Base-by-base conservation (phyloP, 108 stramenopile species). In the Epithemia pelagica region DNA sequence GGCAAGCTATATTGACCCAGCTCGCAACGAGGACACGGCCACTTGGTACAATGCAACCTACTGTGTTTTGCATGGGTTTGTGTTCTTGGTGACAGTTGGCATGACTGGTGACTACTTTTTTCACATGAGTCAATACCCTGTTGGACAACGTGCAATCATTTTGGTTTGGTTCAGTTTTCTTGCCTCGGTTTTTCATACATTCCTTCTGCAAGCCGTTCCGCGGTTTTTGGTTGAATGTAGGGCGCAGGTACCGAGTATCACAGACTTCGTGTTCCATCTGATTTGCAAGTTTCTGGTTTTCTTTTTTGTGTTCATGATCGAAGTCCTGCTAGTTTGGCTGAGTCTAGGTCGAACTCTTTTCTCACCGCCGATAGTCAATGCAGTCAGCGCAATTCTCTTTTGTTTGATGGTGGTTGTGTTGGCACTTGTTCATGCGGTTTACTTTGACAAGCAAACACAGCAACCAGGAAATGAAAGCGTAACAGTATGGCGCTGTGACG, bases 291-390 rank as follows among this genome's bases (percentile, higher is more conserved):
- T 58, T 58, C 8, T 58, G 56, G 8, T 58, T 7, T 27, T 58
- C 5, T 26, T 27, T 58, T 7, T n/a, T 21, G 8, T 58, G 7
- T 58, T 58, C 21, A 21, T n/a, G 18, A 58, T 58, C 8, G 56
- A 58, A 58, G 22, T 58, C 21, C 56, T 58, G 7, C 56, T 58
- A 7, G 56, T 58, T 23, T 58, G 56, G 56, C 8, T 58, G 56
- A 27, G 7, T 58, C 25, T 58, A 19, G 56, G 56, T 8, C 5
- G 21, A 23, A 58, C 56, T 27, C 25, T 27, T 7, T 46, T 46
- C 15, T 8, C 21, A 19, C 26, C 56, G 22, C 21, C 56, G 15
- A 21, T 58, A 19, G 26, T 58, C 8, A 58, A 58, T 58, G 56
- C 21, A 27, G 18, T 58, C 7, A 26, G 8, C 25, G 8, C 56